Percentiles rank a stretch among this genome's conserved stretches.
Conservation (phyloP, 2,329 filamentous ascomycete genomes). For the Sordariomycetes sp. region DNA sequence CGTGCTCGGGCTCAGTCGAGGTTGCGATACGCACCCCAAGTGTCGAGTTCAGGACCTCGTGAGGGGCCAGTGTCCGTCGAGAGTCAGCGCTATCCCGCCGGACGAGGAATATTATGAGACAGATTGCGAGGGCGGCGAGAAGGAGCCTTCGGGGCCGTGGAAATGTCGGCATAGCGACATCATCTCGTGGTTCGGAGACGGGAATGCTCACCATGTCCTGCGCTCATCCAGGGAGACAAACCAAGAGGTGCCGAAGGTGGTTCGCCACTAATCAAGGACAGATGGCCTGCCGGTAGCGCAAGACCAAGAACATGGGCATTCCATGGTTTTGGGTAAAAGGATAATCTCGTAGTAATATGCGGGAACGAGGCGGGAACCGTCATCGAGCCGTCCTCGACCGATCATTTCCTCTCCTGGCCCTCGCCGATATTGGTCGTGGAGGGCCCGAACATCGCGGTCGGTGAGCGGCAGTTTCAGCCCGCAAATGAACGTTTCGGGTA, state of each 20-base stretch:
- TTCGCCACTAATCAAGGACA: background rate
- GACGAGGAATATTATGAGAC: background rate
- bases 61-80: background rate
- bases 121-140: background rate
- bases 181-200: background rate
- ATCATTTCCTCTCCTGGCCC: background rate
- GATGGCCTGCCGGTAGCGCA: background rate
- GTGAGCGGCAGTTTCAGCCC: too few species aligned
- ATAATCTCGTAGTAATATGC: background rate
- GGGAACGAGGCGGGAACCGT: too few species aligned
- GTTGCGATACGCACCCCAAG: background rate
- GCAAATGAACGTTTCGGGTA: too few species aligned
- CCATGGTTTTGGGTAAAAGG: background rate
- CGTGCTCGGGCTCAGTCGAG: too few species aligned
- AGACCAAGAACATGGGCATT: background rate
- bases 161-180: background rate
- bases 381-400: background rate
- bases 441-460: too few species aligned
- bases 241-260: background rate
- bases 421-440: too few species aligned
- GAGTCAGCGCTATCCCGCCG: background rate
- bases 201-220: background rate
- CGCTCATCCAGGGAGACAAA: background rate
- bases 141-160: background rate
- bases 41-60: slow-evolving; percentile 1